Evolutionary conservation across 306 rosid species (phyloP).

Genomic region (Prunus campanulata): DNA sequence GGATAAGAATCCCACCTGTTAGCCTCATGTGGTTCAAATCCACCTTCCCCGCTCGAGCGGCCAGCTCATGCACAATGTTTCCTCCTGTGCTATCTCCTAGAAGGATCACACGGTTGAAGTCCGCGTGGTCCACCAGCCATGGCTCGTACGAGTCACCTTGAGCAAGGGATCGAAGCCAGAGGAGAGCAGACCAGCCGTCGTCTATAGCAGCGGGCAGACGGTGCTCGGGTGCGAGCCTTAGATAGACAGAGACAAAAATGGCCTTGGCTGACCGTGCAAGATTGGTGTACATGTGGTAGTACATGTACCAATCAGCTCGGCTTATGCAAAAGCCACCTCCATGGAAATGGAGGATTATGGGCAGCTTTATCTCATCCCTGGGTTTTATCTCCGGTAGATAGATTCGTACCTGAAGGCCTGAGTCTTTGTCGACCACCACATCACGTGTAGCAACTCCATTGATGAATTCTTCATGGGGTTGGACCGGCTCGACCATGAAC

Average conservation of each 20-base stretch:
- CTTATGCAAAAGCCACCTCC: conserved; percentile 85
- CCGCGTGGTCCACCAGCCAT: conserved; percentile 36
- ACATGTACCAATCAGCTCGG: conserved; percentile 62
- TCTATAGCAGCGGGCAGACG: conserved; percentile 61
- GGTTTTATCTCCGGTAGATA: conserved; percentile 45
- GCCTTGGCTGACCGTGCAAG: conserved; percentile 31
- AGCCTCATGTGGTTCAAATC: conserved; percentile 43
- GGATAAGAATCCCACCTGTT: conserved; percentile 54
- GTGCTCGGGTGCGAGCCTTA: conserved; percentile 58
- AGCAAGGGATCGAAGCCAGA: conserved; percentile 51
- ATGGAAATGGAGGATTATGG: conserved; percentile 53
- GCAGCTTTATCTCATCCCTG: conserved; percentile 16
- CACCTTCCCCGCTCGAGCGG: conserved; percentile 29
- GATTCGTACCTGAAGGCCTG: conserved; percentile 27
- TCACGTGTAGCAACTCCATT: conserved; percentile 54
- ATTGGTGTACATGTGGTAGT: conserved; percentile 42
- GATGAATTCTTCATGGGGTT: conserved; percentile 43
- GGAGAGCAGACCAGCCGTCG: conserved; percentile 42
- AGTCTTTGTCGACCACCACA: conserved; percentile 1
- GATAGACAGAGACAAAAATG: conserved; percentile 46
- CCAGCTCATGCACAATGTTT: conserved; percentile 54
- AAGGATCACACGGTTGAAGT: conserved; percentile 57
- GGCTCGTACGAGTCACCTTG: conserved; percentile 24
- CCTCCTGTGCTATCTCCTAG: conserved; percentile 81
- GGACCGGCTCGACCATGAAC: conserved; percentile 49